phyloP scores from a whole-genome alignment of 768 basidiomycete genomes.

The Kwoniella dendrophila region DNA sequence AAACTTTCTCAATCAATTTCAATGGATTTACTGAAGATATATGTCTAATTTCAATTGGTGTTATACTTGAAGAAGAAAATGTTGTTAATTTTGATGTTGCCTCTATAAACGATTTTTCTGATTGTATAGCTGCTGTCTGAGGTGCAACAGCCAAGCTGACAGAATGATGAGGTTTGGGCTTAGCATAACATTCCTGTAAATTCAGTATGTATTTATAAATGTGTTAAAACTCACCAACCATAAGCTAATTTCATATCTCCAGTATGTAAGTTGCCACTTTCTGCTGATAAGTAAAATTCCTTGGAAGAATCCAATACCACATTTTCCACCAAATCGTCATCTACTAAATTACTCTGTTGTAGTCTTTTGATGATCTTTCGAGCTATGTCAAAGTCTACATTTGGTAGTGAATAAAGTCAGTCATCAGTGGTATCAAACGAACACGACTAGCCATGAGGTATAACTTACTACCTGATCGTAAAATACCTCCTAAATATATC shows the following conservation, averaged over 20 bases:
- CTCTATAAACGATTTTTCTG: conserved; percentile 91
- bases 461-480: conserved; percentile 83
- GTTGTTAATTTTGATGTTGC: conserved; percentile 94
- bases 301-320: conserved; percentile 77
- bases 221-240: conserved; percentile 84
- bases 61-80: conserved; percentile 69
- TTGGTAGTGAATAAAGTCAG: too few relatives aligned
- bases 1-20: conserved; percentile 79
- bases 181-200: too few relatives aligned
- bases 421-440: not conserved
- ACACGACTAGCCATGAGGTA: not conserved
- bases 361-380: conserved; percentile 64
- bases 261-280: conserved; percentile 82
- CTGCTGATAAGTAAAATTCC: conserved; percentile 95
- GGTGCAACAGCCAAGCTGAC: conserved; percentile 78
- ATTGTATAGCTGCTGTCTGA: conserved; percentile 64
- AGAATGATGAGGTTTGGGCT: too few relatives aligned
- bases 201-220: too few relatives aligned
- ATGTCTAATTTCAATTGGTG: conserved; percentile 90
- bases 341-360: conserved; percentile 61
- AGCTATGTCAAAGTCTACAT: conserved; percentile 57
- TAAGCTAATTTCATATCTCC: conserved; percentile 98
- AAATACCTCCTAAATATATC: conserved; percentile 83
- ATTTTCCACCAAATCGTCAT: conserved; percentile 65
- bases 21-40: conserved; percentile 88